Evolutionary conservation across 768 basidiomycete species (phyloP), one percentile per base, ranked within the genome.

Genomic region (Tricholoma bakamatsutake): DNA sequence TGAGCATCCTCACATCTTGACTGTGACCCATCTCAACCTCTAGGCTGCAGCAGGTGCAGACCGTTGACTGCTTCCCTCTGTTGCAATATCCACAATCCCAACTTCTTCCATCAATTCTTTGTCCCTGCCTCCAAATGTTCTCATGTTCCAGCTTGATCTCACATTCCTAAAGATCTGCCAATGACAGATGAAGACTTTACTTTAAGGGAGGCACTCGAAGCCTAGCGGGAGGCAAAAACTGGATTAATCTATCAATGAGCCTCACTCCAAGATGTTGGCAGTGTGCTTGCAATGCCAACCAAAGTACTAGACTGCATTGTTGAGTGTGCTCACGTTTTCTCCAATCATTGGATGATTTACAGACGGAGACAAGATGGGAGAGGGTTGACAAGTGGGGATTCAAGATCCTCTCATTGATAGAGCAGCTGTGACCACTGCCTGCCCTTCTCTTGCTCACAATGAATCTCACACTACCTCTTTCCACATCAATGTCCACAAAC

Each of bases 171-270:
- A 47, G 45, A 31, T n/a, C 35, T 55, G 18, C 21, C 46, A 47
- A 50, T 50, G 48, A 33, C 27, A 12, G 27, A 17, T 27, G 63
- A 68, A 43, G 61, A 65, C 53, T 53, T 71, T 15, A 27, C 27
- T 18, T 27, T 48, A 13, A 4, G 47, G 18, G 47, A 48, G 13
- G 47, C 47, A 33, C 21, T 24, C 3, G 21, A 24, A 1, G 3
- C 1, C 21, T 24, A 3, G 21, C 21, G 3, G 21, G 21, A 24
- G 21, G 21, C 21, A 24, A 24, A 24, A 24, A 24, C 21, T 11
- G 5, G 6, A 37, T 15, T 37, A 37, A 37, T 12, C 5, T 37
- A 37, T 37, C 5, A 11, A 37, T 11, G 13, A 11, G 10, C 35
- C 35, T 37, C 35, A 37, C 35, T 37, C 35, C 15, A 11, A 37